Percentiles rank a stretch among this genome's conserved stretches.
phyloP scores from a whole-genome alignment of 208 protist species.

The Leishmania aethiopica region DNA sequence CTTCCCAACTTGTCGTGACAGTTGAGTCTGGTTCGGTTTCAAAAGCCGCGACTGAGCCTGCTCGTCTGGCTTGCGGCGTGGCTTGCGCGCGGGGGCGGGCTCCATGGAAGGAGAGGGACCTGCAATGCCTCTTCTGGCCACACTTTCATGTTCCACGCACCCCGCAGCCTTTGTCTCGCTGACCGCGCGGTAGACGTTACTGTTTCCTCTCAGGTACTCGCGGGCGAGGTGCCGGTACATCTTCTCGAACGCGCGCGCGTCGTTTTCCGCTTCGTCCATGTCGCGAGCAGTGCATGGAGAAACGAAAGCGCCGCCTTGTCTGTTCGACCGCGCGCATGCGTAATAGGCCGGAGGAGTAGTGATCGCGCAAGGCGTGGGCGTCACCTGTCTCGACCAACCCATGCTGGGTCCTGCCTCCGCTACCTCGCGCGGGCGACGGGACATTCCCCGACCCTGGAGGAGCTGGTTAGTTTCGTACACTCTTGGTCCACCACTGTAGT shows the following conservation, averaged over 20 bases:
- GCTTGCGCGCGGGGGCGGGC: conserved; percentile 1
- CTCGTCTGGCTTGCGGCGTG: conserved; percentile 32
- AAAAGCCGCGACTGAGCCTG: conserved; percentile 44
- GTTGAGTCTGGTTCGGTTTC: conserved; percentile 23
- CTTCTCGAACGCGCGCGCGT: conserved; percentile 18
- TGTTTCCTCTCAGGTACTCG: conserved; percentile 16
- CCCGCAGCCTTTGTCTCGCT: background rate
- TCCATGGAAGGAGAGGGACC: background rate
- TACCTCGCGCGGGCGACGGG: conserved; percentile 15
- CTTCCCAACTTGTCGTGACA: conserved; percentile 48
- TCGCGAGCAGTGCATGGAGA: background rate
- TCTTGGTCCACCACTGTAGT: conserved; percentile 24
- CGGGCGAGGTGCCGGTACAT: conserved; percentile 33
- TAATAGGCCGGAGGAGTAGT: background rate
- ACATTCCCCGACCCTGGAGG: conserved; percentile 22
- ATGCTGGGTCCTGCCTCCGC: background rate
- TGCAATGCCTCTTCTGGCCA: background rate
- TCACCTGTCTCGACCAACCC: no score
- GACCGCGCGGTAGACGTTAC: background rate
- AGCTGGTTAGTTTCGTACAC: conserved; percentile 28
- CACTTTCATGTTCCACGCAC: no score
- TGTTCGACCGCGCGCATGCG: background rate
- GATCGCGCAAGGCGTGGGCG: background rate
- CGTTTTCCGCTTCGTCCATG: conserved; percentile 2
- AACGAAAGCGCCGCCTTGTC: background rate